Evolutionary conservation across 805 yeast genomes (phyloP), one percentile per base, ranked within the genome.

Genomic region (Novakomyces olei): DNA sequence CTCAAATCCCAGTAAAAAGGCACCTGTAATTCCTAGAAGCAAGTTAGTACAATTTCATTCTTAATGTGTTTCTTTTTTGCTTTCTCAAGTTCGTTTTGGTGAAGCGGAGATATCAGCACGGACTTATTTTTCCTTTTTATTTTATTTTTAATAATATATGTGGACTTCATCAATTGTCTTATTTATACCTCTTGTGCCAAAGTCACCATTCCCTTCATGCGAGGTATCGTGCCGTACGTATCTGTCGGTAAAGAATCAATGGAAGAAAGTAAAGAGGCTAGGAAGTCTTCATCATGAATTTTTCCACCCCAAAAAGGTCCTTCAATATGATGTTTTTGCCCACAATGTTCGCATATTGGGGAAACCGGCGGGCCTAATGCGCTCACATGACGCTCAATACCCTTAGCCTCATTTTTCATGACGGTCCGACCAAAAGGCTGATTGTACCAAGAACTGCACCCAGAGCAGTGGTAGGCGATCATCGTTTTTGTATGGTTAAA

Each of bases 281-380:
- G 59, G 44, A 85, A 88, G 14, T 63, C 67, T 17, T 50, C 48
- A 46, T 74, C 65, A 46, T 85, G 96, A 36, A 88, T 51, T 5
- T 63, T 58, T 0, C 81, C 92, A 7, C 71, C 81, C 77, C 92
- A 88, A 93, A 88, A 77, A 38, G 99, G 99, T 3, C 99, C 99
- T 5, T 85, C 81, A 23, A 88, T 49, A 48, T 78, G 92, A 49
- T 67, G 67, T 2, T 67, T 62, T 37, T 58, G 62, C 1, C 65
- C 72, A 55, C 98, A 88, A 49, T 61, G 71, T 18, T 60, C 47
- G 54, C 98, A 88, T 27, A 58, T 47, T 5, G 63, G 53, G 7
- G 71, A 67, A 2, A 71, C 62, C 3, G 70, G 63, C 0, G 73
- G 72, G 3, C 76, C 77, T 39, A 62, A 67, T 1, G 80, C 69